Conservation (phyloP, 495 filamentous ascomycete species). For the Aspergillus sclerotiicarbonarius region DNA sequence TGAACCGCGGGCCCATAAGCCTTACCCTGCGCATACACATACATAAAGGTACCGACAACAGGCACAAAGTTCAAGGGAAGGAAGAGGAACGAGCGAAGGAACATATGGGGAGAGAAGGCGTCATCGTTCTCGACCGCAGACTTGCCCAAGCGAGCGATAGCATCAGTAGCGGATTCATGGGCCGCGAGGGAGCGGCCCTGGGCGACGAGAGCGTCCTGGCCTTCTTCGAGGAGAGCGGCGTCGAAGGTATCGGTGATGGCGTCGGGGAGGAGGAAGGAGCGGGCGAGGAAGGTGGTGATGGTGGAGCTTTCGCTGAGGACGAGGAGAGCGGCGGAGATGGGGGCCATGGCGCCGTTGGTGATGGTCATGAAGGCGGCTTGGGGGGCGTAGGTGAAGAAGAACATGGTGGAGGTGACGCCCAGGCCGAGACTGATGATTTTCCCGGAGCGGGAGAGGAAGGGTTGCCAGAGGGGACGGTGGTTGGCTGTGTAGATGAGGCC, state of each 20-base stretch:
- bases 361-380: slow-evolving; percentile 76
- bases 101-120: slow-evolving; percentile 41
- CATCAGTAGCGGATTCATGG: slow-evolving; percentile 35
- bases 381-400: slow-evolving; percentile 86
- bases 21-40: slow-evolving; percentile 72
- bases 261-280: slow-evolving; percentile 73
- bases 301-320: slow-evolving; percentile 80
- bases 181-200: slow-evolving; percentile 69
- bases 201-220: slow-evolving; percentile 57
- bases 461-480: slow-evolving; percentile 51
- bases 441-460: slow-evolving; percentile 64
- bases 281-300: slow-evolving; percentile 70
- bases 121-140: slow-evolving; percentile 63
- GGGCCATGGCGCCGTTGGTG: slow-evolving; percentile 79
- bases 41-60: slow-evolving; percentile 77
- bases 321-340: slow-evolving; percentile 69
- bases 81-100: slow-evolving; percentile 70
- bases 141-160: slow-evolving; percentile 69
- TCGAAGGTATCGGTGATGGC: slow-evolving; percentile 90
- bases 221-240: slow-evolving; percentile 62
- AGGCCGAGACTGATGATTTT: slow-evolving; percentile 69
- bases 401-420: slow-evolving; percentile 74
- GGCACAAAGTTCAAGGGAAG: slow-evolving; percentile 93
- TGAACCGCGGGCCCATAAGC: slow-evolving; percentile 51
- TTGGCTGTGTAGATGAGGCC: slow-evolving; percentile 76